Percentiles rank a stretch among this genome's conserved stretches.
phyloP scores from a whole-genome alignment of 768 basidiomycete species.

The Boletus insuetus region DNA sequence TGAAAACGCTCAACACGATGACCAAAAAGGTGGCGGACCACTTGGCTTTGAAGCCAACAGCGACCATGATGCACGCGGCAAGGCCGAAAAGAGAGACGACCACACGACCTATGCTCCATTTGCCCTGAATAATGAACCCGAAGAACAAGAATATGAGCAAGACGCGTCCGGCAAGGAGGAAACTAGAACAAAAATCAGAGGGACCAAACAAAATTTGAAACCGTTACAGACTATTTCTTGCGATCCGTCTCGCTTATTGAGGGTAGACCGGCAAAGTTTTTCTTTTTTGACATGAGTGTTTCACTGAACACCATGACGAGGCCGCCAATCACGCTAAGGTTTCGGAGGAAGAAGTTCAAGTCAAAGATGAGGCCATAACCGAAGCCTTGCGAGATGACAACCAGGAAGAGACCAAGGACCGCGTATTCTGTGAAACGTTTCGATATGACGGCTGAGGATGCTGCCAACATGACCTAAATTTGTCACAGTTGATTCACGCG shows the following conservation, averaged over 20 bases:
- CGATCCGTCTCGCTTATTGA: conserved; percentile 91
- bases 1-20: conserved; percentile 87
- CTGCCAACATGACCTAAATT: conserved; percentile 80
- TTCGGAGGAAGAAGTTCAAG: conserved; percentile 99
- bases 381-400: conserved; percentile 94
- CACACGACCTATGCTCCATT: conserved; percentile 84
- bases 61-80: conserved; percentile 92
- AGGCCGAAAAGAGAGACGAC: conserved; percentile 89
- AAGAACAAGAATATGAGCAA: conserved; percentile 99
- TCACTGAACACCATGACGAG: conserved; percentile 99
- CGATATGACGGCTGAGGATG: conserved; percentile 80
- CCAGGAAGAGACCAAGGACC: conserved; percentile 83
- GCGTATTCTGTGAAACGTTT: conserved; percentile 88
- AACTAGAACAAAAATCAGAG: conserved; percentile 46
- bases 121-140: conserved; percentile 92
- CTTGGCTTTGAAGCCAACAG: conserved; percentile 98
- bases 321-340: conserved; percentile 95
- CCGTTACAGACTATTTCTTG: conserved; percentile 85
- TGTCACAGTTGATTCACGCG: background rate
- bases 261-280: conserved; percentile 88
- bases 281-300: conserved; percentile 84
- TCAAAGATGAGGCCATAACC: conserved; percentile 99
- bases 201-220: background rate
- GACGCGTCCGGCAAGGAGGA: conserved; percentile 95
- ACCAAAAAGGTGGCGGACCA: conserved; percentile 98